Percentiles rank a stretch among this genome's conserved stretches.
Conservation (phyloP, 1,284 basidiomycete species). For the Boletus austroedulis region DNA sequence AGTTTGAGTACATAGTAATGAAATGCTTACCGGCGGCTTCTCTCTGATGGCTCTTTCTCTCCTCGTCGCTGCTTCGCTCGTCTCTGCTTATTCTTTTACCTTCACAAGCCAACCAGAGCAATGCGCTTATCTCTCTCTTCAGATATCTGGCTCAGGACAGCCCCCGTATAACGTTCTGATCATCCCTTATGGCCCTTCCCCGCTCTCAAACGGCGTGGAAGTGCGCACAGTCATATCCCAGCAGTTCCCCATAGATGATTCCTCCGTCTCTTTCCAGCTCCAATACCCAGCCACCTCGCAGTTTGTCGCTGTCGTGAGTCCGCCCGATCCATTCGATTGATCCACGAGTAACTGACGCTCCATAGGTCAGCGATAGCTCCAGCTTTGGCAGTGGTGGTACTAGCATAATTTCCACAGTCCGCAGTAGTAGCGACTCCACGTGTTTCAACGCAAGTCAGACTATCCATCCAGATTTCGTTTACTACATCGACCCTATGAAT, state of each 20-base stretch:
- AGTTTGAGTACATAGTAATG: too few relatives aligned
- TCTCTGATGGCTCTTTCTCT: slow-evolving; percentile 12
- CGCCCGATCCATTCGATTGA: not conserved
- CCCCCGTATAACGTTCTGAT: slow-evolving; percentile 67
- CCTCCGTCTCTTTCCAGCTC: slow-evolving; percentile 53
- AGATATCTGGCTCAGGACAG: slow-evolving; percentile 48
- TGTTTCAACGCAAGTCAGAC: slow-evolving; percentile 55
- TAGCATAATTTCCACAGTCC: slow-evolving; percentile 58
- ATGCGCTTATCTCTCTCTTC: slow-evolving; percentile 59
- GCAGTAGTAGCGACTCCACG: slow-evolving; percentile 48
- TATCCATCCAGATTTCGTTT: slow-evolving; percentile 56
- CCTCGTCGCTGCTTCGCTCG: slow-evolving; percentile 24
- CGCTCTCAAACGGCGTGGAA: slow-evolving; percentile 60
- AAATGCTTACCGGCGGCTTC: too few relatives aligned
- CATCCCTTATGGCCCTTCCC: slow-evolving; percentile 61
- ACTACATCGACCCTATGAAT: slow-evolving; percentile 57
- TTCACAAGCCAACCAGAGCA: slow-evolving; percentile 58
- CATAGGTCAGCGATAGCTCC: slow-evolving; percentile 64
- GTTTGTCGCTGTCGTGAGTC: slow-evolving; percentile 72
- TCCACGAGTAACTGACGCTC: not conserved
- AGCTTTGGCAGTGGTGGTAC: slow-evolving; percentile 76
- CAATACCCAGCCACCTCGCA: slow-evolving; percentile 65
- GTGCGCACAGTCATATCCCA: slow-evolving; percentile 59
- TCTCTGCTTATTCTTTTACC: slow-evolving; percentile 49
- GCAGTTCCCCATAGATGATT: slow-evolving; percentile 45